phyloP scores from a whole-genome alignment of 108 stramenopile genomes.

The Cyclotella distinguenda region DNA sequence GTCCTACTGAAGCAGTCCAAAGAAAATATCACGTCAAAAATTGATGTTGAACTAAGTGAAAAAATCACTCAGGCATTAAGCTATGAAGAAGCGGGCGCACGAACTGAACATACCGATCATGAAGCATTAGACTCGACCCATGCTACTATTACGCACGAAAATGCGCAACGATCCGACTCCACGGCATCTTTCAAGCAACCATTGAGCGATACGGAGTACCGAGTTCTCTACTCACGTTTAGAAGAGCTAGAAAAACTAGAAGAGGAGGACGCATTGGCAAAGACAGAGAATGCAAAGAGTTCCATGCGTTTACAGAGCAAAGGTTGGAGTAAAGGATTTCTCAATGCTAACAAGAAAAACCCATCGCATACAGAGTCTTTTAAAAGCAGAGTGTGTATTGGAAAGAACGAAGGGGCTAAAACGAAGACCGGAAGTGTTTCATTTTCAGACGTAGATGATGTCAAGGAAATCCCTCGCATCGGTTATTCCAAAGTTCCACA shows the following conservation, averaged over 20 bases:
- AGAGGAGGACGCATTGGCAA: constrained; percentile 17
- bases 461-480: constrained; percentile 46
- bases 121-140: background rate
- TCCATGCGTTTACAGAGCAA: constrained; percentile 21
- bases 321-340: constrained; percentile 46
- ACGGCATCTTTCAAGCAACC: background rate
- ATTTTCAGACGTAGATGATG: constrained; percentile 25
- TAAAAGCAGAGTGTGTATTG: background rate
- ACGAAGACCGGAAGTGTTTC: constrained; percentile 24
- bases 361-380: background rate
- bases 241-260: constrained; percentile 44
- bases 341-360: constrained; percentile 1
- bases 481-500: constrained; percentile 30
- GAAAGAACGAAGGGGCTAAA: background rate
- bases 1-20: constrained; percentile 17
- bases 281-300: constrained; percentile 11
- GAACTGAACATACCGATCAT: background rate
- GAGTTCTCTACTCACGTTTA: constrained; percentile 16
- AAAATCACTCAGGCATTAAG: constrained; percentile 20
- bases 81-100: constrained; percentile 14
- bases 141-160: background rate
- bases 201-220: constrained; percentile 20
- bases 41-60: constrained; percentile 15
- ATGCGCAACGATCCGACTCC: background rate
- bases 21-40: constrained; percentile 2